A percentile compares a stretch with the other conserved stretches of the same genome.
Conservation (phyloP, 2,329 filamentous ascomycete species). For the Aspergillus sp. region DNA sequence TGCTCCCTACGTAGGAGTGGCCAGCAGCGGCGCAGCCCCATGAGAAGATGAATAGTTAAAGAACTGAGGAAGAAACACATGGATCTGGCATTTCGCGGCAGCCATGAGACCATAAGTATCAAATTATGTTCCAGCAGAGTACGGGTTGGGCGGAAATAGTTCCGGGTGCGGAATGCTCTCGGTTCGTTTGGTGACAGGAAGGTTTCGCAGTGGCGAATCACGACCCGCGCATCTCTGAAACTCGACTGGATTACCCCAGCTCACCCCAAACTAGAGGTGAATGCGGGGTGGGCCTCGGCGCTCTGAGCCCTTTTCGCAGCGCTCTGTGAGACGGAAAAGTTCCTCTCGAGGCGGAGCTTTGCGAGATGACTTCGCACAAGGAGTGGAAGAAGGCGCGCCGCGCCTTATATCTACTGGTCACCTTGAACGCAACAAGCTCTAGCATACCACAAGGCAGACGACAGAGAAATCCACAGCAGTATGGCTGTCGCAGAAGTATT, state of each 20-base stretch:
- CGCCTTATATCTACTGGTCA: conserved; percentile 6
- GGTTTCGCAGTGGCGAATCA: conserved; percentile 10
- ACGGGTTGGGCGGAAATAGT: conserved; percentile 19
- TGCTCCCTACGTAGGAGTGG: not conserved
- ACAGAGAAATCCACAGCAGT: not conserved
- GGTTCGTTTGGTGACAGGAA: conserved; percentile 11
- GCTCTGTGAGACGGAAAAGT: conserved; percentile 21
- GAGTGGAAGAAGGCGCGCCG: not conserved
- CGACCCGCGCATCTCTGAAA: not conserved
- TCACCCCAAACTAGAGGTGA: not conserved
- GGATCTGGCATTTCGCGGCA: not conserved
- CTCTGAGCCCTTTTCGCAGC: not conserved
- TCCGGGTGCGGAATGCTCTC: conserved; percentile 25
- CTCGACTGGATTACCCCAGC: conserved; percentile 11
- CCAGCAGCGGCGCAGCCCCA: not conserved
- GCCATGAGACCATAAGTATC: not conserved
- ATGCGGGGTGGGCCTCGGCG: conserved; percentile 11
- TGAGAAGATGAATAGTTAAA: not conserved
- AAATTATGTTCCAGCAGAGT: not conserved
- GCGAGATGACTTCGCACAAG: not conserved
- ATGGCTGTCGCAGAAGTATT: conserved; percentile 31
- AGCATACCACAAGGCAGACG: not conserved
- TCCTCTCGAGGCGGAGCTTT: conserved; percentile 16
- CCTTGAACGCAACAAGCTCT: not conserved
- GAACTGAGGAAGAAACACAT: not conserved